A percentile compares a stretch with the other conserved stretches of the same genome.
These are phyloP conservation scores for Populus ilicifolia DNA, from an alignment of 345 rosid species.

Conservation along the genomic window DNA sequence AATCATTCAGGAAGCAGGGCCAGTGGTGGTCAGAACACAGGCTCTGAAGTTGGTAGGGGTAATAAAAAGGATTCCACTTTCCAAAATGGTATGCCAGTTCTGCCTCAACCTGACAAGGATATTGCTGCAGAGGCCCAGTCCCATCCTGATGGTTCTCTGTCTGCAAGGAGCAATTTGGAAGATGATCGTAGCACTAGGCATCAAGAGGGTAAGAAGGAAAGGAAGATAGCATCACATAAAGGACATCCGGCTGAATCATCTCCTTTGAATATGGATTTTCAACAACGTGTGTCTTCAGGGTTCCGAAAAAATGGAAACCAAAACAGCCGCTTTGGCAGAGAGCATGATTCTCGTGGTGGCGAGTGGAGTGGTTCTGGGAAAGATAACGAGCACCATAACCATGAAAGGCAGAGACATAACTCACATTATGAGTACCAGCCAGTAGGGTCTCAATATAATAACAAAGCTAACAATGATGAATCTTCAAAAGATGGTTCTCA, in stretches of 20 bases:
- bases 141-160: conserved; percentile 17
- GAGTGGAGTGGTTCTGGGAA: conserved; percentile 67
- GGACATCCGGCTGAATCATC: conserved; percentile 31
- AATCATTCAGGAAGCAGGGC: conserved; percentile 42
- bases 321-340: conserved; percentile 45
- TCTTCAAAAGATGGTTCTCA: conserved; percentile 49
- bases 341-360: conserved; percentile 58
- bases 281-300: conserved; percentile 35
- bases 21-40: conserved; percentile 34
- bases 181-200: conserved; percentile 31
- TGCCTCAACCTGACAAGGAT: conserved; percentile 27
- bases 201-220: conserved; percentile 52
- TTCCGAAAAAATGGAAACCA: conserved; percentile 57
- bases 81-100: conserved; percentile 20
- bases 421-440: conserved; percentile 81
- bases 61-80: conserved; percentile 41
- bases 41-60: conserved; percentile 35
- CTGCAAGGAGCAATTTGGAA: conserved; percentile 27
- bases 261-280: conserved; percentile 32
- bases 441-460: conserved; percentile 32
- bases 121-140: conserved; percentile 18
- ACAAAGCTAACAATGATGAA: conserved; percentile 38
- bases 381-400: conserved; percentile 49
- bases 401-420: conserved; percentile 63
- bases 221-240: conserved; percentile 33